phyloP scores from a whole-genome alignment of 2,329 filamentous ascomycete species.

The Diaporthe caulivora region DNA sequence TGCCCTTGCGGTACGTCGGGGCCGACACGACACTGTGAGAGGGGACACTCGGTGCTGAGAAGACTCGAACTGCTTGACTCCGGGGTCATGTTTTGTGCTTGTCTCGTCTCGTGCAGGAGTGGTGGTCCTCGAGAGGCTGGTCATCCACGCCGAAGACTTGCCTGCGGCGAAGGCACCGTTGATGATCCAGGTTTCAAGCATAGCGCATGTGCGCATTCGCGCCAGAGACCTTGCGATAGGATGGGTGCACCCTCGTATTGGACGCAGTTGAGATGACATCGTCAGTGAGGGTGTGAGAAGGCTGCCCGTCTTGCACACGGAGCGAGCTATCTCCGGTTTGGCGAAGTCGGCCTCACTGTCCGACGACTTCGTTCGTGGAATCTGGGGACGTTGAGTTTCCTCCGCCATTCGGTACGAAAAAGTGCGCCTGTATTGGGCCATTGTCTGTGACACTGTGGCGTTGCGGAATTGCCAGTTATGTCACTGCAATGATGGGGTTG shows the following conservation, averaged over 20 bases:
- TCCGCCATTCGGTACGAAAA: neutral
- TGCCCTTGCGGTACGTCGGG: neutral
- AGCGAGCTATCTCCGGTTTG: conserved; percentile 10
- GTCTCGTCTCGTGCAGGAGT: conserved; percentile 7
- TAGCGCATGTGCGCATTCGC: neutral
- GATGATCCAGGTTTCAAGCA: conserved; percentile 5
- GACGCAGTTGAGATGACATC: conserved; percentile 10
- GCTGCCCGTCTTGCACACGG: conserved; percentile 8
- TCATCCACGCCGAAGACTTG: conserved; percentile 1
- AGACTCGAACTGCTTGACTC: conserved; percentile 15
- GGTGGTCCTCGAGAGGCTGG: neutral
- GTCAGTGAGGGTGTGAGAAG: conserved; percentile 15
- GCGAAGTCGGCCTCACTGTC: neutral
- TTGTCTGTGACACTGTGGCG: conserved; percentile 5
- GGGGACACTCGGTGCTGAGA: neutral
- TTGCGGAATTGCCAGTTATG: neutral
- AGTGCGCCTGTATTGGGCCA: neutral
- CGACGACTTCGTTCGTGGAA: conserved; percentile 3
- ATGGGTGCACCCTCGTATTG: neutral
- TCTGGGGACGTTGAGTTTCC: neutral
- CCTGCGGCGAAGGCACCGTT: neutral
- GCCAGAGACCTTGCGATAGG: neutral
- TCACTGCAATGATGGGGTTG: neutral
- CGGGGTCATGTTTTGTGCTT: conserved; percentile 12
- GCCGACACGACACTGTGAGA: neutral